A percentile compares a stretch with the other conserved stretches of the same genome.
Conservation (phyloP, 2,329 filamentous ascomycete genomes). For the Dryadomyces quercivorus region DNA sequence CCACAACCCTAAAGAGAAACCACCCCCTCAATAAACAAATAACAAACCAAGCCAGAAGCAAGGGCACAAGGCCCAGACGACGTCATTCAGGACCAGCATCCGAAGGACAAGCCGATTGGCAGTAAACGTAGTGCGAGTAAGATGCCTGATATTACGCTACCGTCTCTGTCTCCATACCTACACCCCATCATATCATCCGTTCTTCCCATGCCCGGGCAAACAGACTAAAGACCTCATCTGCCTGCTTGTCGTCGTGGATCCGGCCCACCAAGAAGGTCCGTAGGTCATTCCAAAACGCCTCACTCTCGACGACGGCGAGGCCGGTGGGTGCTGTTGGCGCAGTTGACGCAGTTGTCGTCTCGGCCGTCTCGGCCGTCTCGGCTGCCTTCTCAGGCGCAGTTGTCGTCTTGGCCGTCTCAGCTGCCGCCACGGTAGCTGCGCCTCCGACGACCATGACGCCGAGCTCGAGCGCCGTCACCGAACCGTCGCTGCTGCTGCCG, state of each 20-base stretch:
- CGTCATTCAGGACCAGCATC: too few species aligned
- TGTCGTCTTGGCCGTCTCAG: too few species aligned
- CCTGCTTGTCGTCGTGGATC: constrained; percentile 56
- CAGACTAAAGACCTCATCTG: constrained; percentile 48
- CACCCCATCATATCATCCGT: constrained; percentile 9
- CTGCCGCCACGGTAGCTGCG: constrained; percentile 25
- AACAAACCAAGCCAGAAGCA: not conserved
- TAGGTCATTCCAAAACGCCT: constrained; percentile 79
- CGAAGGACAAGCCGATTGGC: too few species aligned
- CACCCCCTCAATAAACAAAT: not conserved
- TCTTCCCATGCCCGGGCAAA: constrained; percentile 64
- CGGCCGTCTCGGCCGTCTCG: constrained; percentile 27
- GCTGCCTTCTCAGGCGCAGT: constrained; percentile 22
- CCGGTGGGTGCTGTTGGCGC: not conserved
- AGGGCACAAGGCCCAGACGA: too few species aligned
- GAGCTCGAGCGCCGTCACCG: constrained; percentile 54
- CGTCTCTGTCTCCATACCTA: too few species aligned
- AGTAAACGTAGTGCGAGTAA: too few species aligned
- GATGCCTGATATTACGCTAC: too few species aligned
- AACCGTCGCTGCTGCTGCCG: constrained; percentile 24
- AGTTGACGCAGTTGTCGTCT: constrained; percentile 14
- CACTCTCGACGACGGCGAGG: constrained; percentile 49
- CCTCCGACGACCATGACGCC: constrained; percentile 82
- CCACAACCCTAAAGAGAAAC: not conserved
- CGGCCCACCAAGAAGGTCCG: constrained; percentile 69